Evolutionary conservation across 2,329 filamentous ascomycete species (phyloP).

Genomic region (Calonectria ilicicola): DNA sequence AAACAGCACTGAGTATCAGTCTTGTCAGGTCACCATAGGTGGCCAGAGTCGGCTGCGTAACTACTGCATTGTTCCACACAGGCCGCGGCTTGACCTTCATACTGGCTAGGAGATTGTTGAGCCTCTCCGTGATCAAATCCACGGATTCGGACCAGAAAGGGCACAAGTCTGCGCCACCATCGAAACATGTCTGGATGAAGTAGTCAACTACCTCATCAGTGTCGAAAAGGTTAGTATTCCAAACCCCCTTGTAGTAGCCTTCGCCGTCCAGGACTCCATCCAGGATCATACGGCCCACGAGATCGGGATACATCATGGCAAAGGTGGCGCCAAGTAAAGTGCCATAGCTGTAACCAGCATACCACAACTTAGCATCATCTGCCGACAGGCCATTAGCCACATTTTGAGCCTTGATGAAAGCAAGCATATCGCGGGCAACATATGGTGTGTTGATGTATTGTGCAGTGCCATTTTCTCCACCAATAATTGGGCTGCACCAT

Average conservation of each 20-base stretch:
- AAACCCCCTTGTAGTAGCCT: conserved; percentile 33
- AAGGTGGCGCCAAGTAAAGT: conserved; percentile 48
- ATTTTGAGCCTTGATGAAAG: conserved; percentile 57
- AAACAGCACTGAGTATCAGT: not conserved
- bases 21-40: not conserved
- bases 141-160: not conserved
- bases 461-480: conserved; percentile 38
- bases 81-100: not conserved
- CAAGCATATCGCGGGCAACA: conserved; percentile 62
- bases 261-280: conserved; percentile 41
- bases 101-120: not conserved
- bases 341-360: conserved; percentile 51
- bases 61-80: not conserved
- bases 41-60: not conserved
- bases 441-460: conserved; percentile 57
- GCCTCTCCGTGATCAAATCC: not conserved
- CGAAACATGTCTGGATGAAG: not conserved
- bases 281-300: conserved; percentile 37
- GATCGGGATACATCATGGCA: conserved; percentile 45
- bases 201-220: not conserved
- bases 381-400: conserved; percentile 47
- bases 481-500: conserved; percentile 36
- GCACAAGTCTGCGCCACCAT: not conserved
- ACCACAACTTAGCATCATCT: conserved; percentile 33
- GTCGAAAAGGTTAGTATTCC: not conserved